Percentiles rank a stretch among this genome's conserved stretches.
Conservation (phyloP, 2,329 filamentous ascomycete species). For the Diaporthe helianthi region DNA sequence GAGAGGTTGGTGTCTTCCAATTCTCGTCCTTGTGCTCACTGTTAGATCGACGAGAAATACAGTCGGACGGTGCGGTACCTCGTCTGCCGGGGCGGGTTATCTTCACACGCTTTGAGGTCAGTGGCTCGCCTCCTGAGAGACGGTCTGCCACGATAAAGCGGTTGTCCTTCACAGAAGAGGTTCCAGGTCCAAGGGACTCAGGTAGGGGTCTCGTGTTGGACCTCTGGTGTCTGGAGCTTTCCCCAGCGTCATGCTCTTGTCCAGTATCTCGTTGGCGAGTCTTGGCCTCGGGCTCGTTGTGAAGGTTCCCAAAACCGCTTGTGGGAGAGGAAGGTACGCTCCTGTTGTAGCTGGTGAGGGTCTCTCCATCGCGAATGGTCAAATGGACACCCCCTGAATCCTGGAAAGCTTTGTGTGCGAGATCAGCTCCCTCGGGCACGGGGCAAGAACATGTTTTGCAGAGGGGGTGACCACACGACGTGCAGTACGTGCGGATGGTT, state of each 20-base stretch:
- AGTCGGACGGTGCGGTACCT: constrained; percentile 23
- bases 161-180: constrained; percentile 35
- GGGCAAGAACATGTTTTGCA: constrained; percentile 55
- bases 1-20: constrained; percentile 36
- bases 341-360: constrained; percentile 34
- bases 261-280: neutral
- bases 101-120: neutral
- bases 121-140: constrained; percentile 10
- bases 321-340: constrained; percentile 19
- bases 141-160: constrained; percentile 40
- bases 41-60: constrained; percentile 29
- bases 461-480: constrained; percentile 58
- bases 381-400: constrained; percentile 28
- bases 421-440: constrained; percentile 38
- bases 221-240: neutral
- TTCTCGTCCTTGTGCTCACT: constrained; percentile 26
- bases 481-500: constrained; percentile 48
- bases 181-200: neutral
- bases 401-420: constrained; percentile 37
- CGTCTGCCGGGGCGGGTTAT: neutral
- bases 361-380: constrained; percentile 34
- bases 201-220: neutral
- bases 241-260: neutral
- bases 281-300: neutral
- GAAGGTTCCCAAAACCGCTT: constrained; percentile 17